Conservation (phyloP, 2,329 filamentous ascomycete species). For the Coniochaeta pulveracea region DNA sequence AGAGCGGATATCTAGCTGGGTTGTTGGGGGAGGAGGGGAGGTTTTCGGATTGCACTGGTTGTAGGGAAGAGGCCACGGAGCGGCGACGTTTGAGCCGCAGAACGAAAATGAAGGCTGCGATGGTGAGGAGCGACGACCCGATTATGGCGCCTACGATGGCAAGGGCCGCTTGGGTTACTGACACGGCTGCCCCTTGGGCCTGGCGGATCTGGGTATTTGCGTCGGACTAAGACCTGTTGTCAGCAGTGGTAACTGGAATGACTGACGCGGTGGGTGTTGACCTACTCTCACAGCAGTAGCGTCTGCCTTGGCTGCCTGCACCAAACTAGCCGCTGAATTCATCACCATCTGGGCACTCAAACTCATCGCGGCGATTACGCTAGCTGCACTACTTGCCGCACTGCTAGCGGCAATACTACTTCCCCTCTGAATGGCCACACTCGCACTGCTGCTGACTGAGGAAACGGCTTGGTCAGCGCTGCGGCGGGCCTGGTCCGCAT, state of each 20-base stretch:
- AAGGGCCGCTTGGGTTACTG: constrained; percentile 67
- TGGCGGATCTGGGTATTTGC: constrained; percentile 18
- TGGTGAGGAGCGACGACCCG: constrained; percentile 20
- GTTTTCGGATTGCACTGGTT: not conserved
- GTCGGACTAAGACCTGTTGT: constrained; percentile 12
- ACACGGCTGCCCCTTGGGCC: constrained; percentile 43
- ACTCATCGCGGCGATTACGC: constrained; percentile 16
- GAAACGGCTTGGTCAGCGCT: constrained; percentile 13
- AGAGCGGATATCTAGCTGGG: no score
- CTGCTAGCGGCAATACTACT: constrained; percentile 17
- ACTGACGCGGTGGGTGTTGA: constrained; percentile 1
- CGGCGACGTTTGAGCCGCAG: constrained; percentile 5
- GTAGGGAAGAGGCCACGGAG: not conserved
- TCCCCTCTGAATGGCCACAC: constrained; percentile 12
- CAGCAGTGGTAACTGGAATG: no score
- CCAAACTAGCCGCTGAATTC: constrained; percentile 14
- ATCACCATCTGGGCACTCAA: constrained; percentile 12
- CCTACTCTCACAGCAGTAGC: constrained; percentile 18
- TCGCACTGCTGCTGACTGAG: constrained; percentile 17
- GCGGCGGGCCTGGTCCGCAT: constrained; percentile 13
- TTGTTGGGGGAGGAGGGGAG: not conserved
- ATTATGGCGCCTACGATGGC: constrained; percentile 57
- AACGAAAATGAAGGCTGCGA: constrained; percentile 17
- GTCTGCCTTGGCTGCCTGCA: constrained; percentile 19
- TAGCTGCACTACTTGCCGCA: constrained; percentile 14